Percentiles rank a stretch among this genome's conserved stretches.
These are phyloP conservation scores for Colletotrichum aenigma DNA, from an alignment of 2,329 filamentous ascomycete genomes.

Conservation along the genomic window DNA sequence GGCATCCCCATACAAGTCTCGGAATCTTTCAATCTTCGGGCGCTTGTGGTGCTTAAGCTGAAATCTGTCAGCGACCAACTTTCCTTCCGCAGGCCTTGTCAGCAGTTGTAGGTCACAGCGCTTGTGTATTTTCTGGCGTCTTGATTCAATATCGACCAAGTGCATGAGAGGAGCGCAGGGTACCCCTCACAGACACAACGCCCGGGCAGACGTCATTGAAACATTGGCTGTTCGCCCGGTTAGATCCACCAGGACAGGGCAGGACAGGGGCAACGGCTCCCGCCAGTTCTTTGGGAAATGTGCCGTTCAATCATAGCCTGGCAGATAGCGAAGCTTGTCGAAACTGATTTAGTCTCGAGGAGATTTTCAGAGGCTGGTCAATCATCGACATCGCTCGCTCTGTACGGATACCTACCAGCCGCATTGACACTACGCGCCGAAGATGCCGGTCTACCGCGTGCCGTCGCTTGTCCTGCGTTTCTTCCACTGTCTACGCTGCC, in stretches of 20 bases:
- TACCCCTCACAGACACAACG: neutral
- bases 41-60: neutral
- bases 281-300: neutral
- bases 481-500: neutral
- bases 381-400: neutral
- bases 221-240: neutral
- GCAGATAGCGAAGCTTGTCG: neutral
- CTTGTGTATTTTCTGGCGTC: neutral
- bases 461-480: neutral
- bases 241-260: neutral
- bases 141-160: neutral
- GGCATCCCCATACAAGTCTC: neutral
- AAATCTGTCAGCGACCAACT: neutral
- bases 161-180: neutral
- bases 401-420: neutral
- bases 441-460: constrained; percentile 7
- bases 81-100: neutral
- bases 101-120: neutral
- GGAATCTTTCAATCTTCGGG: neutral
- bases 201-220: constrained; percentile 15
- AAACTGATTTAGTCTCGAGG: neutral
- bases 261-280: neutral
- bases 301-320: neutral
- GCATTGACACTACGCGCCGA: neutral
- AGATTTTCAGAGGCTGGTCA: neutral